Evolutionary conservation across 495 filamentous ascomycete genomes (phyloP).

Genomic region (Polyplosphaeria fusca): DNA sequence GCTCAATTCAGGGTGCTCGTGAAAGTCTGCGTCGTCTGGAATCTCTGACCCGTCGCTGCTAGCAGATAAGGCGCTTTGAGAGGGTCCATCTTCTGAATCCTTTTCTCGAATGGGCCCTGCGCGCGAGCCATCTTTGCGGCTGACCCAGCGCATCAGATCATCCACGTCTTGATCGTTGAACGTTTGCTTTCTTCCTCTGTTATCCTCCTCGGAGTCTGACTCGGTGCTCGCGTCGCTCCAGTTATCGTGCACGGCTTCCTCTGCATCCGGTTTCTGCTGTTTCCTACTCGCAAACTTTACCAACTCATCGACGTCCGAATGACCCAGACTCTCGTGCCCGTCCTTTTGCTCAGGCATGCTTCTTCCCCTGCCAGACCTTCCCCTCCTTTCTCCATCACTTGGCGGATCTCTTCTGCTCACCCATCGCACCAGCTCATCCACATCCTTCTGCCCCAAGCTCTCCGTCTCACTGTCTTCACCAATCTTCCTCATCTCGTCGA

Average conservation of each 20-base stretch:
- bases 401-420: slow-evolving; percentile 11
- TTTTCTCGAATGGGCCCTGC: slow-evolving; percentile 5
- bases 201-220: slow-evolving; percentile 7
- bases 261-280: background rate
- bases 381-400: slow-evolving; percentile 6
- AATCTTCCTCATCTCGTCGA: background rate
- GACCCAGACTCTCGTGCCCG: slow-evolving; percentile 2
- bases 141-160: slow-evolving; percentile 17
- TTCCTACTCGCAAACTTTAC: slow-evolving; percentile 5
- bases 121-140: slow-evolving; percentile 5
- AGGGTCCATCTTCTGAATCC: background rate
- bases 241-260: background rate
- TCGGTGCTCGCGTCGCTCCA: slow-evolving; percentile 2
- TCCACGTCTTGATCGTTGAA: slow-evolving; percentile 10
- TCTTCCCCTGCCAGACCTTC: background rate
- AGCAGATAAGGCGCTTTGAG: background rate
- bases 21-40: background rate
- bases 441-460: slow-evolving; percentile 5
- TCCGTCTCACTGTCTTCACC: background rate
- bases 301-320: slow-evolving; percentile 13
- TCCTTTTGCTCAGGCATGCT: background rate
- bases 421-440: slow-evolving; percentile 25
- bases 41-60: background rate
- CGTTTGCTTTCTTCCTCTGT: background rate
- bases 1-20: background rate